These are phyloP conservation scores for Geotrichum fermentans DNA, from an alignment of 1,139 yeast species.

Conservation along the genomic window DNA sequence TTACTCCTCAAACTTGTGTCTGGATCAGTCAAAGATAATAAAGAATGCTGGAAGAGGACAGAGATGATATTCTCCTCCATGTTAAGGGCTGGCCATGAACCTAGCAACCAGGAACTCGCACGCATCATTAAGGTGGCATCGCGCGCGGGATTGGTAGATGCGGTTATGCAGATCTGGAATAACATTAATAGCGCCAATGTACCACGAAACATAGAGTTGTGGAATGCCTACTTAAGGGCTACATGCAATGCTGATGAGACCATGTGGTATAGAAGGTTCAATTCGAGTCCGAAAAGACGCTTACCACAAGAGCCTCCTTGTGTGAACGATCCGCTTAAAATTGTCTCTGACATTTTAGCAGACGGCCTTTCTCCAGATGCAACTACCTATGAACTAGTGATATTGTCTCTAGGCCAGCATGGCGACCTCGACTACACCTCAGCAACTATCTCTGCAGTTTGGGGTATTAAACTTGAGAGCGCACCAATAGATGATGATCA, in stretches of 20 bases:
- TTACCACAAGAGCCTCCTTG: slow-evolving; percentile 22
- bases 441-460: slow-evolving; percentile 28
- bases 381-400: slow-evolving; percentile 33
- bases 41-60: slow-evolving; percentile 10
- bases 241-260: slow-evolving; percentile 34
- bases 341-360: slow-evolving; percentile 31
- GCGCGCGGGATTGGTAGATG: slow-evolving; percentile 25
- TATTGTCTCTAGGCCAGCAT: slow-evolving; percentile 31
- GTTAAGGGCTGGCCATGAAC: slow-evolving; percentile 24
- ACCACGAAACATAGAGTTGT: slow-evolving; percentile 29
- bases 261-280: slow-evolving; percentile 28
- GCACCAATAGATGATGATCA: slow-evolving; percentile 13
- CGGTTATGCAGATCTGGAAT: slow-evolving; percentile 32
- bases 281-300: slow-evolving; percentile 16
- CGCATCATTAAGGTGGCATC: slow-evolving; percentile 31
- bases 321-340: slow-evolving; percentile 27
- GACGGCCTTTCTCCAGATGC: slow-evolving; percentile 32
- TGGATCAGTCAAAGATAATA: not conserved
- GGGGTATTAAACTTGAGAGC: slow-evolving; percentile 29
- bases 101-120: slow-evolving; percentile 30
- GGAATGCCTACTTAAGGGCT: slow-evolving; percentile 37
- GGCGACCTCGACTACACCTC: slow-evolving; percentile 27
- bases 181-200: slow-evolving; percentile 23
- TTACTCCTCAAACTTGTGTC: slow-evolving; percentile 12
- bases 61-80: slow-evolving; percentile 20